Conservation (phyloP, 164 flowering plant species). For the Sedum album region DNA sequence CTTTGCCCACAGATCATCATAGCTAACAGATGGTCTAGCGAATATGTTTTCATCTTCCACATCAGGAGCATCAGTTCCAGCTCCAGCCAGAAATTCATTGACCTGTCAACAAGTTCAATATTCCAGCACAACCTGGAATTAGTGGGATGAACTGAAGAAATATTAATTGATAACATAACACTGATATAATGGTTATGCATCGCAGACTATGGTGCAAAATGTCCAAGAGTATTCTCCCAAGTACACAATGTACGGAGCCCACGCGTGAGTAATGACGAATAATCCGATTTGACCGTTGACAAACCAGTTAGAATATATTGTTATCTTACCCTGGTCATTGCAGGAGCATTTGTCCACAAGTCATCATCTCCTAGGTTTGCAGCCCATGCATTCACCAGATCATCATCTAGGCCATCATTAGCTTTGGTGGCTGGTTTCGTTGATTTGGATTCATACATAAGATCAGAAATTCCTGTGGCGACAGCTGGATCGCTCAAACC, state of each 20-base stretch:
- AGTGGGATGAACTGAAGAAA: background rate
- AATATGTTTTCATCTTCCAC: constrained; percentile 81
- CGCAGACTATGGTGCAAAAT: background rate
- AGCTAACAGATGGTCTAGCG: constrained; percentile 83
- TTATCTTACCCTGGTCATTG: constrained; percentile 75
- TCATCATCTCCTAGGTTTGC: constrained; percentile 91
- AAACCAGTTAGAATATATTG: background rate
- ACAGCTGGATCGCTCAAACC: constrained; percentile 96
- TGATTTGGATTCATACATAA: constrained; percentile 63
- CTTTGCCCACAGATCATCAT: constrained; percentile 99
- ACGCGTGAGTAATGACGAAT: too few relatives aligned
- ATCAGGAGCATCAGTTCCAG: constrained; percentile 98
- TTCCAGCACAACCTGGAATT: background rate
- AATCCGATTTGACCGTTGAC: background rate
- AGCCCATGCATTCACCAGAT: constrained; percentile 95
- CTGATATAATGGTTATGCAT: background rate
- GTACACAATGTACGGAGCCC: background rate
- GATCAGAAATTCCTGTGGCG: constrained; percentile 96
- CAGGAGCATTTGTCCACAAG: constrained; percentile 78
- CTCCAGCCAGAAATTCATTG: constrained; percentile 94
- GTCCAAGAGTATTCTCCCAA: background rate
- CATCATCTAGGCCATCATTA: constrained; percentile 70
- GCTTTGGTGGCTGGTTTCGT: constrained; percentile 34
- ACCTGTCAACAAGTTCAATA: constrained; percentile 35
- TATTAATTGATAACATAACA: background rate